Evolutionary conservation across 2,329 filamentous ascomycete genomes (phyloP).

Genomic region (Rhinocladiella mackenziei): DNA sequence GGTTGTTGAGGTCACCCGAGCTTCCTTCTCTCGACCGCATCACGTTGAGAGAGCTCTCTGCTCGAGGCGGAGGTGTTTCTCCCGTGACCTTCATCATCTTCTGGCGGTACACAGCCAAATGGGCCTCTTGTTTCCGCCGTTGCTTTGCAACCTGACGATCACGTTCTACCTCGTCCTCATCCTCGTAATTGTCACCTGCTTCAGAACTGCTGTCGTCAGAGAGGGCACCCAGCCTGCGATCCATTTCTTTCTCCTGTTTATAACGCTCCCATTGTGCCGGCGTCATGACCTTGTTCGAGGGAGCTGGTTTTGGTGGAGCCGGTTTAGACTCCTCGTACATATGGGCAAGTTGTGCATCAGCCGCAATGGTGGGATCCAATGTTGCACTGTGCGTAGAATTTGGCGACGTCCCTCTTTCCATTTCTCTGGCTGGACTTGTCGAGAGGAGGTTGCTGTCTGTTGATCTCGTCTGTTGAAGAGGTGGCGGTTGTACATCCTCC

Average conservation of each 20-base stretch:
- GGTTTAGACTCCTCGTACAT: slow-evolving; percentile 41
- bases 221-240: slow-evolving; percentile 50
- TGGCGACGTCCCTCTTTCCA: slow-evolving; percentile 10
- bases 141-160: slow-evolving; percentile 69
- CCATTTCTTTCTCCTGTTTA: slow-evolving; percentile 64
- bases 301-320: slow-evolving; percentile 28
- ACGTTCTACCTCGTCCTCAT: slow-evolving; percentile 76
- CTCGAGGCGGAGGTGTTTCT: slow-evolving; percentile 60
- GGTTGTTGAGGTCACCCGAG: slow-evolving; percentile 32
- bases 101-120: slow-evolving; percentile 83
- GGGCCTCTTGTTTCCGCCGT: slow-evolving; percentile 81
- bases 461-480: slow-evolving; percentile 7
- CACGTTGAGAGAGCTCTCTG: slow-evolving; percentile 16
- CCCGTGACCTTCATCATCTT: slow-evolving; percentile 97
- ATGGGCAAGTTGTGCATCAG: slow-evolving; percentile 44
- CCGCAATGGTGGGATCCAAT: slow-evolving; percentile 40
- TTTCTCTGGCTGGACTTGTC: slow-evolving; percentile 6
- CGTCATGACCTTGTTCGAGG: slow-evolving; percentile 76
- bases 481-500: slow-evolving; percentile 6
- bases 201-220: slow-evolving; percentile 51
- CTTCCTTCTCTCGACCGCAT: slow-evolving; percentile 12
- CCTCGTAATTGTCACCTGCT: slow-evolving; percentile 63
- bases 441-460: slow-evolving; percentile 14
- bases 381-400: slow-evolving; percentile 20
- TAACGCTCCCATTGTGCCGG: slow-evolving; percentile 81